Conservation (phyloP, 345 rosid genomes). For the Viola odorata region DNA sequence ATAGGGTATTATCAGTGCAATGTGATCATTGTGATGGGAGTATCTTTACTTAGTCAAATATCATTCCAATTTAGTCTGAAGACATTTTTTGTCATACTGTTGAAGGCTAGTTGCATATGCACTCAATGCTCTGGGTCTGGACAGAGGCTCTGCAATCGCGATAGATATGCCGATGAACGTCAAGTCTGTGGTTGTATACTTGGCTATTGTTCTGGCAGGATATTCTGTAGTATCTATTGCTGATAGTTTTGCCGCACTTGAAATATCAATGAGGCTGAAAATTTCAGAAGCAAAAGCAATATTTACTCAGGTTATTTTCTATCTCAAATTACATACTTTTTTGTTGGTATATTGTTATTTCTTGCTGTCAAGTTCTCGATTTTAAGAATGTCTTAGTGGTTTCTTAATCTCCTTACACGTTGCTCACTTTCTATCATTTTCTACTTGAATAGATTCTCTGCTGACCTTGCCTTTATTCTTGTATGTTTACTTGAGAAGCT, state of each 20-base stretch:
- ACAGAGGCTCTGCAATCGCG: slow-evolving; percentile 75
- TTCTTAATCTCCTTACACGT: not conserved
- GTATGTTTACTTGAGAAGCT: not conserved
- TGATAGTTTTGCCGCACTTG: slow-evolving; percentile 82
- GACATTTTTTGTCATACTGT: slow-evolving; percentile 7
- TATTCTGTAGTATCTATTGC: slow-evolving; percentile 90
- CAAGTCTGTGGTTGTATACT: slow-evolving; percentile 77
- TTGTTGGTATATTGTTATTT: slow-evolving; percentile 1
- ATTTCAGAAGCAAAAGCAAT: slow-evolving; percentile 83
- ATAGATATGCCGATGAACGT: slow-evolving; percentile 95
- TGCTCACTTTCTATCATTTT: not conserved
- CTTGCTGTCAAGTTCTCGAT: not conserved
- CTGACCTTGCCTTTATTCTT: not conserved
- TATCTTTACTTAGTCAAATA: not conserved
- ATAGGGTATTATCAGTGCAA: not conserved
- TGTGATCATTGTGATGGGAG: not conserved
- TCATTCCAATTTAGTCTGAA: not conserved
- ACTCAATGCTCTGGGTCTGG: slow-evolving; percentile 56
- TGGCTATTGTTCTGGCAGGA: slow-evolving; percentile 87
- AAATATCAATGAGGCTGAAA: slow-evolving; percentile 82
- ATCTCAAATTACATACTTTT: not conserved
- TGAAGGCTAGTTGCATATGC: slow-evolving; percentile 81
- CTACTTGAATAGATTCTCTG: not conserved
- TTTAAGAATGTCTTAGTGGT: not conserved
- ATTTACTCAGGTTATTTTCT: slow-evolving; percentile 69